Evolutionary conservation across 2,329 filamentous ascomycete species (phyloP).

Genomic region (Drechmeria coniospora): DNA sequence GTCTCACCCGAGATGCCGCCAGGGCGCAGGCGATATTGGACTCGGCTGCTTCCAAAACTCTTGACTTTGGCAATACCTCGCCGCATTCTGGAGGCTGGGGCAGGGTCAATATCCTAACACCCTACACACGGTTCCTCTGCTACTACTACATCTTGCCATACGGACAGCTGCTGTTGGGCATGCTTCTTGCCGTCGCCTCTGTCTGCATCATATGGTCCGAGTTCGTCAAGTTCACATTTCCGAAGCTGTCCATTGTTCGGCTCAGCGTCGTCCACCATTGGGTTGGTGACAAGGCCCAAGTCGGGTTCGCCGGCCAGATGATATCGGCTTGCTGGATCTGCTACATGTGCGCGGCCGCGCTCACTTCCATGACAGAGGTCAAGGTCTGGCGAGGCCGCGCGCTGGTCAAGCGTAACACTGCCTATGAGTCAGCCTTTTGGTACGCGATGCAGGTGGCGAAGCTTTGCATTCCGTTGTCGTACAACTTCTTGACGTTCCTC

Average conservation of each 20-base stretch:
- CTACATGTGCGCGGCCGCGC: constrained; percentile 88
- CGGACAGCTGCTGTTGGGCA: constrained; percentile 47
- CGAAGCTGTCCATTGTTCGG: constrained; percentile 55
- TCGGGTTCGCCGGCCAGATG: constrained; percentile 75
- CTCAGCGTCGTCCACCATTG: constrained; percentile 62
- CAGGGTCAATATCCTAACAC: constrained; percentile 50
- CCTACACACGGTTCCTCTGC: constrained; percentile 66
- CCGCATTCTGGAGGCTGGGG: constrained; percentile 39
- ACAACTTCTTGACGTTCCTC: constrained; percentile 92
- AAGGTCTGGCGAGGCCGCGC: constrained; percentile 97
- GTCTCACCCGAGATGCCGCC: constrained; percentile 56
- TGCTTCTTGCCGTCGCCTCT: constrained; percentile 58
- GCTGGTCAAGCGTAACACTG: constrained; percentile 78
- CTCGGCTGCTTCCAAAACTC: constrained; percentile 61
- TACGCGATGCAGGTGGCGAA: constrained; percentile 87
- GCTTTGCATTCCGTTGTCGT: constrained; percentile 79
- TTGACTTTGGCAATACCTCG: constrained; percentile 54
- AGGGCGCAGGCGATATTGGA: constrained; percentile 72
- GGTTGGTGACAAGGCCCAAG: constrained; percentile 52
- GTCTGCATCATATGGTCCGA: constrained; percentile 86
- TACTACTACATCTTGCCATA: constrained; percentile 61
- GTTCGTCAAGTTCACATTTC: constrained; percentile 67
- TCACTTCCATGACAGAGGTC: constrained; percentile 78
- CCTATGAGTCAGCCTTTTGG: constrained; percentile 88
- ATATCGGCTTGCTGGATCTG: constrained; percentile 78